Conservation (phyloP, 352 stramenopile species). For the Phytophthora foliorum region DNA sequence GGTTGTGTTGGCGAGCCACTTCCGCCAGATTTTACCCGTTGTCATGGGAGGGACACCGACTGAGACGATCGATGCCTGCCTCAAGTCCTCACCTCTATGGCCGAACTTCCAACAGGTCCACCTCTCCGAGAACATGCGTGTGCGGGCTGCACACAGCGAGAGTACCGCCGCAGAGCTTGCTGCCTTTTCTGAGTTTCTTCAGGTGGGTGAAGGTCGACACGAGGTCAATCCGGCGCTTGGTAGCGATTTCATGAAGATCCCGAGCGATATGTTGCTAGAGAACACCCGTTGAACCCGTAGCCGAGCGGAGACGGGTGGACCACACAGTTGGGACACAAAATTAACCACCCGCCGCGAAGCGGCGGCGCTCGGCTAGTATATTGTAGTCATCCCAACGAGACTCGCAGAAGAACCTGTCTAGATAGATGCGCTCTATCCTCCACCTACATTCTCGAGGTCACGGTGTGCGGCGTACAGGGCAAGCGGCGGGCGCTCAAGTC, state of each 20-base stretch:
- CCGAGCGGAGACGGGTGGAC: no score
- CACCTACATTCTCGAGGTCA: no score
- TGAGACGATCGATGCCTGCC: slow-evolving; percentile 21
- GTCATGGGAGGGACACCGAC: no score
- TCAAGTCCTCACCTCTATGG: background rate
- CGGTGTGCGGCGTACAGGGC: no score
- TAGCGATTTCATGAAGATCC: background rate
- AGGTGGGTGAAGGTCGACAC: slow-evolving; percentile 5
- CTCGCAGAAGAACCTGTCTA: no score
- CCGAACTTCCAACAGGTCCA: background rate
- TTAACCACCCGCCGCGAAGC: no score
- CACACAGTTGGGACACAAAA: no score
- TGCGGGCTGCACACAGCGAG: background rate
- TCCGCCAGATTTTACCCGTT: slow-evolving; percentile 34
- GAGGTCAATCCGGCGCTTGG: slow-evolving; percentile 1
- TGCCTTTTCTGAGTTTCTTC: slow-evolving; percentile 1
- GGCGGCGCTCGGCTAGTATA: no score
- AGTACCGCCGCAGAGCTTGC: background rate
- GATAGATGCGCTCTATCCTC: no score
- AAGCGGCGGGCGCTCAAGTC: no score
- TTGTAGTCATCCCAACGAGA: no score
- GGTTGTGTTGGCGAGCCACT: slow-evolving; percentile 29
- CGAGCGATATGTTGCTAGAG: slow-evolving; percentile 1
- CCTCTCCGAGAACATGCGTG: slow-evolving; percentile 7
- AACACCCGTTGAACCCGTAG: no score